phyloP scores from a whole-genome alignment of 345 rosid species.

The Citrus trifoliata region DNA sequence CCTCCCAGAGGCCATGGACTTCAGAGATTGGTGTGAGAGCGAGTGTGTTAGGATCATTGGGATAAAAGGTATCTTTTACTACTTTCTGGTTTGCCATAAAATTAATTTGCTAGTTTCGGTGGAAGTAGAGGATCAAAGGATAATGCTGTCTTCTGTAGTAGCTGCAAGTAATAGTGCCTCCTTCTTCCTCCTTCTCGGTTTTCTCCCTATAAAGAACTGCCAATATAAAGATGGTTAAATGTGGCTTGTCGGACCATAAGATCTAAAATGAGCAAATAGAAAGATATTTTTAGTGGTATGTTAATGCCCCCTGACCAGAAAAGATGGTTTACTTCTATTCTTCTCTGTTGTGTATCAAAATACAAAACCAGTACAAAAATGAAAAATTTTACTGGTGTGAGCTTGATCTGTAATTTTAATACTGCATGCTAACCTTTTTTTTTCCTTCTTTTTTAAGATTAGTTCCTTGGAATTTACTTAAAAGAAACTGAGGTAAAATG shows the following conservation, averaged over 20 bases:
- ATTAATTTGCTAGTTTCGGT: neutral
- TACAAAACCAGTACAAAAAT: neutral
- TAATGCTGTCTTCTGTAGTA: neutral
- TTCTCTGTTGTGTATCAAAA: neutral
- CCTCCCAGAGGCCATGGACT: constrained; percentile 83
- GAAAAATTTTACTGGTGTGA: neutral
- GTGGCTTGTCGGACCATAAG: neutral
- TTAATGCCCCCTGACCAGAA: neutral
- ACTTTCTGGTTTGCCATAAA: neutral
- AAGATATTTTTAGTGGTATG: neutral
- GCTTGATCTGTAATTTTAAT: neutral
- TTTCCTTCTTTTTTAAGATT: too few relatives aligned
- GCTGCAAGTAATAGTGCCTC: neutral
- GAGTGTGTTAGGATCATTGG: constrained; percentile 91
- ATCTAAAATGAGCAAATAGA: neutral
- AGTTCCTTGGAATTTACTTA: neutral
- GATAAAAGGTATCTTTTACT: constrained; percentile 54
- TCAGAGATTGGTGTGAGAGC: constrained; percentile 90
- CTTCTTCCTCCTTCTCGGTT: neutral
- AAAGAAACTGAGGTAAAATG: neutral
- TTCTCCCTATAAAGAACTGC: neutral
- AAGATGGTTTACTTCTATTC: neutral
- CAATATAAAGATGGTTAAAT: neutral
- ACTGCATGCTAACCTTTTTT: neutral
- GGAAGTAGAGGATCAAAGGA: neutral